Conservation (phyloP, 345 rosid genomes). For the Arabis hirsuta region DNA sequence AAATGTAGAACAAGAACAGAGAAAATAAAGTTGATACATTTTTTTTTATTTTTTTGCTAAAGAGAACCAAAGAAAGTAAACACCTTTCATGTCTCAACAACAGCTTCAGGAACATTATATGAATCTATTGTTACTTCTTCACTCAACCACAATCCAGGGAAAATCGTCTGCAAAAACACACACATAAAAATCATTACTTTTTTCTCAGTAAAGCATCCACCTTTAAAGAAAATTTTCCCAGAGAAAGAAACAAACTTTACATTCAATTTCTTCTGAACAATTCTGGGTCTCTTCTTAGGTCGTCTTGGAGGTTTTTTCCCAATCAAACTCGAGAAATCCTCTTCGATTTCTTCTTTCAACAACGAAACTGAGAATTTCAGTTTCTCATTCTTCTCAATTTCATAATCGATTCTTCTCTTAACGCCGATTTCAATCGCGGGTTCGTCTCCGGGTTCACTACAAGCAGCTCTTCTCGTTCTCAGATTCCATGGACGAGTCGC, state of each 20-base stretch:
- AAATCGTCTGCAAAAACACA: slow-evolving; percentile 26
- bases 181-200: not conserved
- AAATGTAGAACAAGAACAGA: slow-evolving; percentile 16
- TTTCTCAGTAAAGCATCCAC: not conserved
- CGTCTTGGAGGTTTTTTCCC: slow-evolving; percentile 38
- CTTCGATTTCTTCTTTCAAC: slow-evolving; percentile 35
- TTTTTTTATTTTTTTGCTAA: not conserved
- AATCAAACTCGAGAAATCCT: slow-evolving; percentile 15
- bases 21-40: slow-evolving; percentile 30
- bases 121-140: slow-evolving; percentile 37
- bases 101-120: slow-evolving; percentile 24
- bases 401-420: slow-evolving; percentile 21
- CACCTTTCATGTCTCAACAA: slow-evolving; percentile 32
- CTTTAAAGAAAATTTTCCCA: not conserved
- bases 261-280: slow-evolving; percentile 42
- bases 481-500: slow-evolving; percentile 38
- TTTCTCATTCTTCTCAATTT: slow-evolving; percentile 5
- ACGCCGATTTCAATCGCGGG: slow-evolving; percentile 11
- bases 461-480: slow-evolving; percentile 42
- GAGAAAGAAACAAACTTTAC: slow-evolving; percentile 1
- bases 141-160: slow-evolving; percentile 40
- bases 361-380: slow-evolving; percentile 38
- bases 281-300: slow-evolving; percentile 45
- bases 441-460: slow-evolving; percentile 32
- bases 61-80: slow-evolving; percentile 5